phyloP scores from a whole-genome alignment of 2,329 filamentous ascomycete genomes.

The Botrytis fragariae region DNA sequence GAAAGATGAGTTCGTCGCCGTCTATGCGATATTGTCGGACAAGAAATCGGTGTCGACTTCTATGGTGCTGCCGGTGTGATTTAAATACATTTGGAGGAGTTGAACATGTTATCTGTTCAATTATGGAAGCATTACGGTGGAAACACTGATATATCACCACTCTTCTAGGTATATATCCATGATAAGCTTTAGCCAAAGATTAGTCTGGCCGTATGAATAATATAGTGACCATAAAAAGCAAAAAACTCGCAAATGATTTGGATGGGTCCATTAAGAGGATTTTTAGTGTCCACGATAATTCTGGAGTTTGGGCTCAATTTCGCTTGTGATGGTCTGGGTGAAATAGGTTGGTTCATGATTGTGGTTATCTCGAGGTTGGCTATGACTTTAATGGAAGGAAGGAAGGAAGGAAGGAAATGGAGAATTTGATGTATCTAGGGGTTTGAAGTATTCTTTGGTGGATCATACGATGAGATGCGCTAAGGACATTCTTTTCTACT shows the following conservation, averaged over 20 bases:
- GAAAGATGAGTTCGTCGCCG: background rate
- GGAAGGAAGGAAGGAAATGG: background rate
- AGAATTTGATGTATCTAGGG: background rate
- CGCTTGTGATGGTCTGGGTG: background rate
- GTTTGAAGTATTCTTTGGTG: background rate
- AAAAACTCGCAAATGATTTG: background rate
- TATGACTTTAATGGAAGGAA: background rate
- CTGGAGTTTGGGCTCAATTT: background rate
- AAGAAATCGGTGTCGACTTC: background rate
- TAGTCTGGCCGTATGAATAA: background rate
- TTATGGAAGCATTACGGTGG: background rate
- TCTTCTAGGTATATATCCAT: background rate
- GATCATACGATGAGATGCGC: background rate
- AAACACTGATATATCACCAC: background rate
- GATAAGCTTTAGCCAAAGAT: background rate
- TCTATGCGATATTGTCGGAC: background rate
- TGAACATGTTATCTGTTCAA: background rate
- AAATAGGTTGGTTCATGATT: too few relatives aligned
- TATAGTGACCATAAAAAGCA: background rate
- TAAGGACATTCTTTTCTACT: background rate
- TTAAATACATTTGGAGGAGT: background rate
- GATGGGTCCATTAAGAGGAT: background rate
- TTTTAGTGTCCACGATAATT: background rate
- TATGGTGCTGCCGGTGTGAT: background rate
- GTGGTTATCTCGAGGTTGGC: background rate